phyloP scores from a whole-genome alignment of 768 basidiomycete genomes.

The Lentinula aciculospora region DNA sequence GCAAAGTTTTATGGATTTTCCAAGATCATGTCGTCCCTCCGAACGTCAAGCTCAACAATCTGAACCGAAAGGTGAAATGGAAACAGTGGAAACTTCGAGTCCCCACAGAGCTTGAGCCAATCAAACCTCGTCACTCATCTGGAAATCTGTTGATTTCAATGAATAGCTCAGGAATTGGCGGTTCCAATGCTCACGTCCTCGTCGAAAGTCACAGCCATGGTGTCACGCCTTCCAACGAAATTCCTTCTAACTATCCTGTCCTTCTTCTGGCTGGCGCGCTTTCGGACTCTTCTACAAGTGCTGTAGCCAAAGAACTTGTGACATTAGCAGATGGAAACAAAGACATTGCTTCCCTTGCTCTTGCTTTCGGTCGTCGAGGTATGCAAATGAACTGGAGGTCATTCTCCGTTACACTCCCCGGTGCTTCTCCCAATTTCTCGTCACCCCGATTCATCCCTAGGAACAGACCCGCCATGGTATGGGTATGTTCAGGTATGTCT shows the following conservation, averaged over 20 bases:
- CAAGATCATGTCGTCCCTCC: slow-evolving; percentile 30
- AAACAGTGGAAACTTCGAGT: slow-evolving; percentile 28
- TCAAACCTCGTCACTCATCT: slow-evolving; percentile 15
- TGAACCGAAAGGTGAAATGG: slow-evolving; percentile 35
- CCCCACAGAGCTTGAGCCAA: slow-evolving; percentile 26
- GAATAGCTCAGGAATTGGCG: slow-evolving; percentile 38
- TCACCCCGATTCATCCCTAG: slow-evolving; percentile 22
- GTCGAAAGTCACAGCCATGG: slow-evolving; percentile 31
- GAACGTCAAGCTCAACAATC: slow-evolving; percentile 26
- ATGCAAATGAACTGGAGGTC: slow-evolving; percentile 28
- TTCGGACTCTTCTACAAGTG: slow-evolving; percentile 24
- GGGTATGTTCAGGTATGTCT: slow-evolving; percentile 32
- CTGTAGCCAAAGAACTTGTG: slow-evolving; percentile 7
- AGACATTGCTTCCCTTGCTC: slow-evolving; percentile 10
- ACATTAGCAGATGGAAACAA: not conserved
- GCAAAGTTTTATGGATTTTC: slow-evolving; percentile 36
- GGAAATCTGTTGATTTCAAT: slow-evolving; percentile 31
- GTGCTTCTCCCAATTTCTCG: slow-evolving; percentile 15
- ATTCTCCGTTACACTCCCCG: slow-evolving; percentile 14
- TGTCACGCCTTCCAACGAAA: slow-evolving; percentile 22
- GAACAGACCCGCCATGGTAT: slow-evolving; percentile 24
- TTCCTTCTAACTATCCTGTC: slow-evolving; percentile 12
- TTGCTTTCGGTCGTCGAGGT: slow-evolving; percentile 25
- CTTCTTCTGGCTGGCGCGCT: slow-evolving; percentile 30
- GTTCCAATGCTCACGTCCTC: slow-evolving; percentile 36